Percentiles rank a stretch among this genome's conserved stretches.
Evolutionary conservation across 805 yeast species (phyloP).

Genomic region (Groenewaldozyma salmanticensis): DNA sequence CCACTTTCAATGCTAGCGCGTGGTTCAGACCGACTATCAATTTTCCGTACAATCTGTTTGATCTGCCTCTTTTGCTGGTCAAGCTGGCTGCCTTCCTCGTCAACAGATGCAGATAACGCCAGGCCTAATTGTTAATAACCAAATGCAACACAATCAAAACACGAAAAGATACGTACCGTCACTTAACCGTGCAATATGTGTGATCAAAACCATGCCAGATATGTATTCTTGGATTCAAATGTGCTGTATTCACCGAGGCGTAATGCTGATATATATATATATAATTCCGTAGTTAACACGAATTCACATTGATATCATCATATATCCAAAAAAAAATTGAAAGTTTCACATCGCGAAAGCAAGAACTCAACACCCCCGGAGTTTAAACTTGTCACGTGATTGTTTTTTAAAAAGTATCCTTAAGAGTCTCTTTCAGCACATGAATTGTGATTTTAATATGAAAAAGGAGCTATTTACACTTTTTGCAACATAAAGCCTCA

Average conservation of each 20-base stretch:
- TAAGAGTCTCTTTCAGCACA: too few species aligned
- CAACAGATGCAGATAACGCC: slow-evolving; percentile 87
- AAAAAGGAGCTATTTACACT: too few species aligned
- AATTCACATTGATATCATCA: neutral
- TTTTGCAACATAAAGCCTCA: too few species aligned
- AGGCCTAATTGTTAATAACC: slow-evolving; percentile 41
- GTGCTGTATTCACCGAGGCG: neutral
- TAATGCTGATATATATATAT: too few species aligned
- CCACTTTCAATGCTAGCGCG: slow-evolving; percentile 81
- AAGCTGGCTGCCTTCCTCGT: slow-evolving; percentile 57
- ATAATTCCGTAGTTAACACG: neutral
- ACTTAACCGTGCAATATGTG: slow-evolving; percentile 24
- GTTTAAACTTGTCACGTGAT: too few species aligned
- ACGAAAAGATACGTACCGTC: slow-evolving; percentile 16
- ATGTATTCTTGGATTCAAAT: neutral
- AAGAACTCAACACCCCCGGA: too few species aligned
- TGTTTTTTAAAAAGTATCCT: too few species aligned
- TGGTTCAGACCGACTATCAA: slow-evolving; percentile 70
- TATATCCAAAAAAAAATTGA: too few species aligned
- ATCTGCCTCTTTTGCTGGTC: slow-evolving; percentile 76
- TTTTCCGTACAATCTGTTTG: slow-evolving; percentile 62
- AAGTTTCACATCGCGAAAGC: too few species aligned
- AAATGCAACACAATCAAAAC: neutral
- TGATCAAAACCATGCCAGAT: slow-evolving; percentile 24
- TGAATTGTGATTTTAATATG: too few species aligned